Conservation (phyloP, 2,329 filamentous ascomycete genomes). For the Penicillium sp. region DNA sequence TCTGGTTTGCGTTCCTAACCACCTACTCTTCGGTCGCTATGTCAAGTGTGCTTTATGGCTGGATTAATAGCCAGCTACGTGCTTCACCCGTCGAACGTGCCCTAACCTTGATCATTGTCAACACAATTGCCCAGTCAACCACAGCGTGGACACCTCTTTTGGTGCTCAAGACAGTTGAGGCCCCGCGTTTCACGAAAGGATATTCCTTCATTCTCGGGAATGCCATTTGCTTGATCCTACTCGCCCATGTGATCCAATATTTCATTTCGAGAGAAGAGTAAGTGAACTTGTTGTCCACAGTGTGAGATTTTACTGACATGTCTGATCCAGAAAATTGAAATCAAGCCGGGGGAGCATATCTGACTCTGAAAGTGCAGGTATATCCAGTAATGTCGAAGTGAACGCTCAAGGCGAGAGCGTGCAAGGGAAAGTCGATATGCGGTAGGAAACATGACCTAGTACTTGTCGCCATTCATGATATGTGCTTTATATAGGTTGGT, state of each 20-base stretch:
- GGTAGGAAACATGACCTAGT: not conserved
- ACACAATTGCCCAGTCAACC: conserved; percentile 55
- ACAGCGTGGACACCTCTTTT: conserved; percentile 59
- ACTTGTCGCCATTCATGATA: too few species aligned
- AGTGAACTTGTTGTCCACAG: not conserved
- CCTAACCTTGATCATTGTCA: conserved; percentile 55
- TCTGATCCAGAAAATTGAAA: conserved; percentile 1
- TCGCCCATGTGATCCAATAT: conserved; percentile 26
- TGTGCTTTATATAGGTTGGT: too few species aligned
- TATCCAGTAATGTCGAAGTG: conserved; percentile 7
- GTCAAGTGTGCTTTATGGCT: conserved; percentile 58
- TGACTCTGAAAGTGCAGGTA: conserved; percentile 2
- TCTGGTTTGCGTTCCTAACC: conserved; percentile 57
- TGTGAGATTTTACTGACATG: not conserved
- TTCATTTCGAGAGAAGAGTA: conserved; percentile 19
- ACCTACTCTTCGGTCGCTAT: conserved; percentile 54
- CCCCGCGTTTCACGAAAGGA: conserved; percentile 45
- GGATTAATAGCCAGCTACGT: conserved; percentile 55
- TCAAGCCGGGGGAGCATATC: conserved; percentile 1
- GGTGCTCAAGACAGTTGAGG: conserved; percentile 52
- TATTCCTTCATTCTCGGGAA: conserved; percentile 46
- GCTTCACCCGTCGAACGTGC: conserved; percentile 46
- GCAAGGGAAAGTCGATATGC: conserved; percentile 3
- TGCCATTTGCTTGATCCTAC: conserved; percentile 39
- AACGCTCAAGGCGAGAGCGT: not conserved